Conservation (phyloP, 176 grass and related monocot species). For the Triticum monococcum region DNA sequence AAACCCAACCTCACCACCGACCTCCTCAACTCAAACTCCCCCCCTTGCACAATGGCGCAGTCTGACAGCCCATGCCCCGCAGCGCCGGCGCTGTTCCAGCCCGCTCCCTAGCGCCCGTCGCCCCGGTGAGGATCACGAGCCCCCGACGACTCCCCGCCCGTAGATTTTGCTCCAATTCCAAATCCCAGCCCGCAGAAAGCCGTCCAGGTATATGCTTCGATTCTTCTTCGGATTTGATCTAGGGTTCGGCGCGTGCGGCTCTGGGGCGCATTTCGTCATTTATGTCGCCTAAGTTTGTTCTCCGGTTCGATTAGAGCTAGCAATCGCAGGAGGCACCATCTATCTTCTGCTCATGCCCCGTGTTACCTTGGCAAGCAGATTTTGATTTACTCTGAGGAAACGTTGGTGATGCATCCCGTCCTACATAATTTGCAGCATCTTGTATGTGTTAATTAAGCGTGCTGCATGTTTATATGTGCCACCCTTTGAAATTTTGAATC, state of each 20-base stretch:
- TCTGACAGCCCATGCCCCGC: neutral
- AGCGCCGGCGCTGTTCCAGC: neutral
- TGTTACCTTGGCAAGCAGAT: neutral
- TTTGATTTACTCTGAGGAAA: neutral
- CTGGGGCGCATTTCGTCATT: neutral
- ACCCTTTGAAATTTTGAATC: neutral
- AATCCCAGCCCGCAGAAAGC: neutral
- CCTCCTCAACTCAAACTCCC: neutral
- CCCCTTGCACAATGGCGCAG: neutral
- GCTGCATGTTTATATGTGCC: slow-evolving; percentile 4
- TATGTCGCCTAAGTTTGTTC: neutral
- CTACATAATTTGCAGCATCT: neutral
- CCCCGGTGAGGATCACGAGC: neutral
- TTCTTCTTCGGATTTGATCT: neutral
- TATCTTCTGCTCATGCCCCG: neutral
- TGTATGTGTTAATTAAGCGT: neutral
- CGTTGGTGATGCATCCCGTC: neutral
- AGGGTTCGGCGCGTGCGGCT: neutral
- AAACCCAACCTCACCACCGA: neutral
- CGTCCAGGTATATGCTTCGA: neutral
- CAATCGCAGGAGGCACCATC: neutral
- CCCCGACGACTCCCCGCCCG: neutral
- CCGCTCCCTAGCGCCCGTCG: neutral
- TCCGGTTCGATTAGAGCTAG: neutral
- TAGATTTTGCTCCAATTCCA: neutral